Percentiles rank a stretch among this genome's conserved stretches.
Conservation (phyloP, 352 stramenopile species). For the Poterioochromonas sp. region DNA sequence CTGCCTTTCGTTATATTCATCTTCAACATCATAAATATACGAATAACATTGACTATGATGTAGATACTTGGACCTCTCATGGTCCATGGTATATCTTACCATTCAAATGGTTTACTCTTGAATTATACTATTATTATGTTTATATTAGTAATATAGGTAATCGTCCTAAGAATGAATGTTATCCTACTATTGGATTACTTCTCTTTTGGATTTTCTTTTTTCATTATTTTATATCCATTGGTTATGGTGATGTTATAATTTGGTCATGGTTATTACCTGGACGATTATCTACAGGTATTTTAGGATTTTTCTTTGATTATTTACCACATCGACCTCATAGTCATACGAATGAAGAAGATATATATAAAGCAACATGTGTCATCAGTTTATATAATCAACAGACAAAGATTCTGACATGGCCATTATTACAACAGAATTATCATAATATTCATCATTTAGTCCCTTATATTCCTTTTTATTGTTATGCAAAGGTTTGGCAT, state of each 20-base stretch:
- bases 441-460: conserved; percentile 11
- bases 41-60: neutral
- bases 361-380: neutral
- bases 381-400: neutral
- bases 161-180: neutral
- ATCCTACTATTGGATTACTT: neutral
- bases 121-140: neutral
- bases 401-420: neutral
- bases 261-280: neutral
- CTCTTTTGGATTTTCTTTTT: neutral
- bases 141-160: neutral
- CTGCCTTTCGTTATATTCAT: neutral
- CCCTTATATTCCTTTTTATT: conserved; percentile 5
- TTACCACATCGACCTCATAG: neutral
- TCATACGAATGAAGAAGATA: neutral
- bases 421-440: conserved; percentile 6
- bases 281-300: neutral
- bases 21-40: conserved; percentile 8
- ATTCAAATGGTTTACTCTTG: neutral
- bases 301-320: conserved; percentile 3
- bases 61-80: neutral
- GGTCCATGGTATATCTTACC: neutral
- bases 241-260: neutral
- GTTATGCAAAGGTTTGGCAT: neutral
- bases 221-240: neutral